Conservation (phyloP, 768 basidiomycete species). For the Lentinula sp. region DNA sequence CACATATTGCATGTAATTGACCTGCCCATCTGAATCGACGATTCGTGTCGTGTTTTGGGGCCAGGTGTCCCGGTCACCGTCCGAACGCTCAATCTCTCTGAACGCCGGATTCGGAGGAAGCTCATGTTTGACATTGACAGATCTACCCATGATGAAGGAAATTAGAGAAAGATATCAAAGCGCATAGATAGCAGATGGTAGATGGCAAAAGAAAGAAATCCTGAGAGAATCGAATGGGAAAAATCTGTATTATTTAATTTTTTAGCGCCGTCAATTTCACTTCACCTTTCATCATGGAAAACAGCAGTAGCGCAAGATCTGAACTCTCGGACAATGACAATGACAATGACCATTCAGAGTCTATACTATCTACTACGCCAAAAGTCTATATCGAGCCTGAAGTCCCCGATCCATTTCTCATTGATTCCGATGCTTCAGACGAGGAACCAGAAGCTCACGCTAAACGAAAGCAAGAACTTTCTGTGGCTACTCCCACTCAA, state of each 20-base stretch:
- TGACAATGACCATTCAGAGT: neutral
- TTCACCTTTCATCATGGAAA: neutral
- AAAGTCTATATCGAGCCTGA: conserved; percentile 29
- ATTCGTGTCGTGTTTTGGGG: conserved; percentile 49
- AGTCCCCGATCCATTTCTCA: conserved; percentile 55
- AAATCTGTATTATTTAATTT: neutral
- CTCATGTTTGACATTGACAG: conserved; percentile 15
- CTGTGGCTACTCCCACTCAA: conserved; percentile 20
- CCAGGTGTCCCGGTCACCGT: conserved; percentile 50
- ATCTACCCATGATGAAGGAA: neutral
- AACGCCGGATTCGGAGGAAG: conserved; percentile 50
- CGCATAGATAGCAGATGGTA: neutral
- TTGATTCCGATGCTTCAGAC: conserved; percentile 41
- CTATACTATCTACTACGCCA: neutral
- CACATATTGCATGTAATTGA: conserved; percentile 66
- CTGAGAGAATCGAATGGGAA: neutral
- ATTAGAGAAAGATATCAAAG: neutral
- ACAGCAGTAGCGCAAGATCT: neutral
- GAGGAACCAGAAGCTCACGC: conserved; percentile 21
- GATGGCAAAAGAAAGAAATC: neutral
- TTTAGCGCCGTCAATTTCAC: no score
- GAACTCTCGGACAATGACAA: neutral
- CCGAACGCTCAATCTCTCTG: conserved; percentile 56
- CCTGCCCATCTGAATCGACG: conserved; percentile 54
- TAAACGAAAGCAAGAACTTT: conserved; percentile 30